Evolutionary conservation across 1,284 basidiomycete species (phyloP).

Genomic region (Rhodofomes roseus): DNA sequence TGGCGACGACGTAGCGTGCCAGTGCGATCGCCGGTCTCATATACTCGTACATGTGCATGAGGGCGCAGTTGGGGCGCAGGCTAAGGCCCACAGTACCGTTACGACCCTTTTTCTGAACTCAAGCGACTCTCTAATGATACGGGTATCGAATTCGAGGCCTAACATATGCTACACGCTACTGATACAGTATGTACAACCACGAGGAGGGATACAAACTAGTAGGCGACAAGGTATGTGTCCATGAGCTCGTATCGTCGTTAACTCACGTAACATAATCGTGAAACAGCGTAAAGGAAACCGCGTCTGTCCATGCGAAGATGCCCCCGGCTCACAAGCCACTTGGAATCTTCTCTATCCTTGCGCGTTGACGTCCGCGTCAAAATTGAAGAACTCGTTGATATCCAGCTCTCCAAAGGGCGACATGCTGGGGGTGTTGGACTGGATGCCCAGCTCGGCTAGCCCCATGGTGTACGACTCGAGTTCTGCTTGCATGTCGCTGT

Average conservation of each 20-base stretch:
- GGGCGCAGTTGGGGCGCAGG: no score
- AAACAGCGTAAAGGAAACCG: neutral
- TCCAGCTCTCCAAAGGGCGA: conserved; percentile 15
- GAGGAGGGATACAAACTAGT: neutral
- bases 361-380: conserved; percentile 7
- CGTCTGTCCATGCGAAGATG: neutral
- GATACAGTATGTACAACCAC: neutral
- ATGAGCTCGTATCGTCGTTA: neutral
- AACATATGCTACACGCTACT: neutral
- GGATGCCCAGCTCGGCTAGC: conserved; percentile 17
- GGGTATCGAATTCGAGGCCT: neutral
- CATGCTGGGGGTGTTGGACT: conserved; percentile 8
- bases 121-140: neutral
- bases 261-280: neutral
- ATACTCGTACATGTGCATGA: no score
- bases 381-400: conserved; percentile 14
- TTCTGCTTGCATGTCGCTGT: conserved; percentile 13
- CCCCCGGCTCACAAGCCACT: neutral
- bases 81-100: no score
- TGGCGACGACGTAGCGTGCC: no score
- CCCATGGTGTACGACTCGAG: conserved; percentile 20
- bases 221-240: neutral
- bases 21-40: no score
- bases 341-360: neutral
- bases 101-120: no score